phyloP scores from a whole-genome alignment of 495 filamentous ascomycete species.

The Cercophora samala region DNA sequence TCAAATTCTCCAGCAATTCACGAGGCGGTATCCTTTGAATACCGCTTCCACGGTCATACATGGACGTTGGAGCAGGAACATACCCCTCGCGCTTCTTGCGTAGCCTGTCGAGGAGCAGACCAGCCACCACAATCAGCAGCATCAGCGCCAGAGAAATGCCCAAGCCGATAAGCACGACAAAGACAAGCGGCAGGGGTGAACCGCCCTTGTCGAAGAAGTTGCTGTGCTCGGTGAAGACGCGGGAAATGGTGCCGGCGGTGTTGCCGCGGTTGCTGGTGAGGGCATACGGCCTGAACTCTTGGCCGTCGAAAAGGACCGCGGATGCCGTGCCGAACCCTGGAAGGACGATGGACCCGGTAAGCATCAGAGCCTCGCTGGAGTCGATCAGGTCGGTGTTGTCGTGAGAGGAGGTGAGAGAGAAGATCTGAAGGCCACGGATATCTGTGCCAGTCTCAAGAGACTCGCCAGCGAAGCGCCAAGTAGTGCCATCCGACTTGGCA shows the following conservation, averaged over 20 bases:
- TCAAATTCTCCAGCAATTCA: slow-evolving; percentile 62
- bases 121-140: slow-evolving; percentile 81
- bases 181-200: slow-evolving; percentile 67
- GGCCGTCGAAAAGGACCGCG: slow-evolving; percentile 85
- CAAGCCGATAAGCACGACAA: slow-evolving; percentile 88
- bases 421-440: slow-evolving; percentile 77
- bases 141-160: slow-evolving; percentile 83
- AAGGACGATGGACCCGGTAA: slow-evolving; percentile 75
- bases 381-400: slow-evolving; percentile 59
- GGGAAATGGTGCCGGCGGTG: slow-evolving; percentile 66
- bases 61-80: slow-evolving; percentile 69
- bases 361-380: slow-evolving; percentile 65
- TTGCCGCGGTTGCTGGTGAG: slow-evolving; percentile 65
- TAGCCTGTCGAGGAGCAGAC: slow-evolving; percentile 77
- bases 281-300: slow-evolving; percentile 69
- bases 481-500: slow-evolving; percentile 64
- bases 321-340: slow-evolving; percentile 74
- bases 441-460: slow-evolving; percentile 59
- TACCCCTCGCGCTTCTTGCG: slow-evolving; percentile 87
- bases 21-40: slow-evolving; percentile 79
- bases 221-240: slow-evolving; percentile 70
- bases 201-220: slow-evolving; percentile 55
- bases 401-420: slow-evolving; percentile 66
- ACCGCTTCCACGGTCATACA: slow-evolving; percentile 69
- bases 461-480: slow-evolving; percentile 53